Percentiles rank a stretch among this genome's conserved stretches.
Conservation (phyloP, 2,329 filamentous ascomycete species). For the Botrytis pseudocinerea region DNA sequence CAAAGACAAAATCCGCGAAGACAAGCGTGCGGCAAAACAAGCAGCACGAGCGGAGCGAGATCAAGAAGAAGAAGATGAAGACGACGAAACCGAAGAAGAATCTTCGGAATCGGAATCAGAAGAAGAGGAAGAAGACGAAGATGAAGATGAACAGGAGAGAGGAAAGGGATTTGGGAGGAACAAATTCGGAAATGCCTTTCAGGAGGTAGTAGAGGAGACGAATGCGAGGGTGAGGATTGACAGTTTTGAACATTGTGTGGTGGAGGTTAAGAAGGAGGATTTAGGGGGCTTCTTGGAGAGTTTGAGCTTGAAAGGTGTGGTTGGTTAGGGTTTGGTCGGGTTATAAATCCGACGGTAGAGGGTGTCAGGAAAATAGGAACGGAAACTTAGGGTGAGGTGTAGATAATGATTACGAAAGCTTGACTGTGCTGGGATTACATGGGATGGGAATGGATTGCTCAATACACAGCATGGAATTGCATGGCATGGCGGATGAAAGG, state of each 20-base stretch:
- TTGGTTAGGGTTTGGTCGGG: slow-evolving; percentile 47
- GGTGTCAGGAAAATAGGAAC: background rate
- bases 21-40: slow-evolving; percentile 60
- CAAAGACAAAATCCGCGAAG: slow-evolving; percentile 59
- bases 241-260: slow-evolving; percentile 95
- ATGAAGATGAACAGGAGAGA: slow-evolving; percentile 53
- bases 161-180: slow-evolving; percentile 76
- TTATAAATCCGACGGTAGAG: background rate
- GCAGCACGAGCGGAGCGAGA: slow-evolving; percentile 47
- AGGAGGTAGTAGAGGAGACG: slow-evolving; percentile 90
- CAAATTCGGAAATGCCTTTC: slow-evolving; percentile 91
- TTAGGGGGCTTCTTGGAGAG: slow-evolving; percentile 86
- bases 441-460: slow-evolving; percentile 5
- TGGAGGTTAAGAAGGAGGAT: slow-evolving; percentile 97
- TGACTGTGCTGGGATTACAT: background rate
- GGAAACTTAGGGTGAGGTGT: background rate
- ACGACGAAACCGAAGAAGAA: slow-evolving; percentile 55
- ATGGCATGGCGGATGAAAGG: background rate
- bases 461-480: background rate
- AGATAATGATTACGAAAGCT: slow-evolving; percentile 20
- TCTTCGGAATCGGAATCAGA: slow-evolving; percentile 52
- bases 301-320: slow-evolving; percentile 86
- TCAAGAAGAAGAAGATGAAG: slow-evolving; percentile 47
- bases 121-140: slow-evolving; percentile 50
- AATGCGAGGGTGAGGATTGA: slow-evolving; percentile 88